Evolutionary conservation across 23 red algal genomes (phyloP).

Genomic region (Gracilariopsis chorda): DNA sequence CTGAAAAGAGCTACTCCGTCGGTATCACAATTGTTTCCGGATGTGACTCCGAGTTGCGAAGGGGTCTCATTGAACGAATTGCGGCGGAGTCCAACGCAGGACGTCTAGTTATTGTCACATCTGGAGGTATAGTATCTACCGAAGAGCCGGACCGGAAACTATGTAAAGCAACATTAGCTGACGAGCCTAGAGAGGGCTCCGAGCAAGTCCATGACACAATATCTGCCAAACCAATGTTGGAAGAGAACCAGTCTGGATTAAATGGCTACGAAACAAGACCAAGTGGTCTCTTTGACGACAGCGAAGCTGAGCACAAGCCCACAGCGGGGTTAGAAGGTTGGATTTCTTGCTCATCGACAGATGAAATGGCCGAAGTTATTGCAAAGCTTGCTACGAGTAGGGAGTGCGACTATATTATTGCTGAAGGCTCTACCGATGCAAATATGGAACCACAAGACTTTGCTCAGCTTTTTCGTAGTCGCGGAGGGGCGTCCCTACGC

Average conservation of each 20-base stretch:
- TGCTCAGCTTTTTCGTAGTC: constrained; percentile 39
- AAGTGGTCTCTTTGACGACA: background rate
- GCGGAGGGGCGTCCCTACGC: constrained; percentile 40
- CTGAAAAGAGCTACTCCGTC: constrained; percentile 60
- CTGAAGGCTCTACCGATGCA: constrained; percentile 23
- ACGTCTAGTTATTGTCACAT: constrained; percentile 50
- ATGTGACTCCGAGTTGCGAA: constrained; percentile 18
- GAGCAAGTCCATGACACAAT: no score
- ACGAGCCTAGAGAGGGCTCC: background rate
- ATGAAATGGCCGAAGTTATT: constrained; percentile 59
- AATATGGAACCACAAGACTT: constrained; percentile 61
- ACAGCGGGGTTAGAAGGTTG: constrained; percentile 21
- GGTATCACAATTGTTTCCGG: constrained; percentile 62
- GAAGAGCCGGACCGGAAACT: constrained; percentile 19
- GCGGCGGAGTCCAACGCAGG: constrained; percentile 32
- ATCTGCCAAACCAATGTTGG: background rate
- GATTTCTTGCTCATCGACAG: constrained; percentile 58
- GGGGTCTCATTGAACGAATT: constrained; percentile 41
- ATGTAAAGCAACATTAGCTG: background rate
- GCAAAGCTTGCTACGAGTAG: constrained; percentile 51
- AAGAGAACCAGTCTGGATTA: background rate
- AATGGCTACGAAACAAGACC: background rate
- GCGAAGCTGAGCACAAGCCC: background rate
- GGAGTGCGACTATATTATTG: constrained; percentile 57
- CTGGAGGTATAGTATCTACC: constrained; percentile 36